A percentile compares a stretch with the other conserved stretches of the same genome.
Conservation (phyloP, 129 eudicot species). For the Flaveria bidentis region DNA sequence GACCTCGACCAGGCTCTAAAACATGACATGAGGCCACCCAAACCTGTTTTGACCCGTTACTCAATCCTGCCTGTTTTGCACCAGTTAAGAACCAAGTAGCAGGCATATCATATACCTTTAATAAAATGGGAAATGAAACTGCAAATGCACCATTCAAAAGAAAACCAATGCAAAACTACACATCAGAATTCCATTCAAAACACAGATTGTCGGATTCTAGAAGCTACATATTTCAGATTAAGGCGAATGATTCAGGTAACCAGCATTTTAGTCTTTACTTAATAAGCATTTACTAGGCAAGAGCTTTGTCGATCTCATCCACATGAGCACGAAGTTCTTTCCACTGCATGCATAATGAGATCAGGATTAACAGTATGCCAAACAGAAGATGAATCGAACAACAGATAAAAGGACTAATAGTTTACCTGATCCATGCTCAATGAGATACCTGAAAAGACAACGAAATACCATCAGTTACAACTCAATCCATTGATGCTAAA, state of each 20-base stretch:
- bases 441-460: constrained; percentile 54
- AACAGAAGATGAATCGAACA: neutral
- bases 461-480: constrained; percentile 15
- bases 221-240: constrained; percentile 9
- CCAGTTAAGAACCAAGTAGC: neutral
- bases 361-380: neutral
- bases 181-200: neutral
- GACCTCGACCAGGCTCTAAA: neutral
- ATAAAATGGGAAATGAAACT: neutral
- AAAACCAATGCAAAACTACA: neutral
- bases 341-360: constrained; percentile 49
- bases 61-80: neutral
- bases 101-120: neutral
- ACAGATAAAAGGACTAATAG: neutral
- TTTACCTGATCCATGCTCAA: constrained; percentile 71
- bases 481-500: neutral
- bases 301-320: constrained; percentile 68
- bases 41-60: neutral
- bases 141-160: neutral
- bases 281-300: constrained; percentile 38
- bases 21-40: neutral
- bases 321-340: constrained; percentile 70
- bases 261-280: constrained; percentile 16
- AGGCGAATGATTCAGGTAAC: neutral
- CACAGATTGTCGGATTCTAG: neutral